Percentiles rank a stretch among this genome's conserved stretches.
phyloP scores from a whole-genome alignment of 116 monocot species.

The Phalaenopsis hybrid region DNA sequence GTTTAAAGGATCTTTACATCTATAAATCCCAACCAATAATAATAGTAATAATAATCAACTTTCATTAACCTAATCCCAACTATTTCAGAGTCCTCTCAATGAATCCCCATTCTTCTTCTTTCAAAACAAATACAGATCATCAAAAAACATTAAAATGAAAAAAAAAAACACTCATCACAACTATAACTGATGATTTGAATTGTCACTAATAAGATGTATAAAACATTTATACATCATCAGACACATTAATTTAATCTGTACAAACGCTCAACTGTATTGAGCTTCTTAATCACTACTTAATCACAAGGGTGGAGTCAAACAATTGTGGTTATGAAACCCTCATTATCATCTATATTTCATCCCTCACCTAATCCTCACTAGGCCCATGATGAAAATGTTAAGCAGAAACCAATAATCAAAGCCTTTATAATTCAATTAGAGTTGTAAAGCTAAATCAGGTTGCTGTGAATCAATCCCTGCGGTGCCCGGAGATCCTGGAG shows the following conservation, averaged over 20 bases:
- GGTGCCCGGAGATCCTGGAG: constrained; percentile 45
- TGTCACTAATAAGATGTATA: not conserved
- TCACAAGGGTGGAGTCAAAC: not conserved
- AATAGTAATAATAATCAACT: no score
- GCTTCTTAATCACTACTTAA: not conserved
- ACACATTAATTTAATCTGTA: constrained; percentile 39
- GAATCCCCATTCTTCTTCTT: no score
- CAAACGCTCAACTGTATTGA: constrained; percentile 2
- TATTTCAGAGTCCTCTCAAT: no score
- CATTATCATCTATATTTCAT: no score
- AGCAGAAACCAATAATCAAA: constrained; percentile 6
- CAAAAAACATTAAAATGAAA: no score
- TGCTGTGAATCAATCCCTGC: constrained; percentile 43
- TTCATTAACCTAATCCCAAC: no score
- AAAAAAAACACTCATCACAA: no score
- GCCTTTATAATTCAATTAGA: constrained; percentile 29
- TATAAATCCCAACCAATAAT: no score
- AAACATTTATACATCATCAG: not conserved
- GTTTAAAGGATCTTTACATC: no score
- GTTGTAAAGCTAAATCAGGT: constrained; percentile 79
- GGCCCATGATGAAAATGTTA: not conserved
- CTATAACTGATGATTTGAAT: not conserved
- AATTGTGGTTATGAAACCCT: not conserved
- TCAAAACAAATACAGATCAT: no score
- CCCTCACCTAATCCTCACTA: not conserved